These are phyloP conservation scores for Colletotrichum tamarilloi DNA, from an alignment of 2,329 filamentous ascomycete genomes.

Conservation along the genomic window DNA sequence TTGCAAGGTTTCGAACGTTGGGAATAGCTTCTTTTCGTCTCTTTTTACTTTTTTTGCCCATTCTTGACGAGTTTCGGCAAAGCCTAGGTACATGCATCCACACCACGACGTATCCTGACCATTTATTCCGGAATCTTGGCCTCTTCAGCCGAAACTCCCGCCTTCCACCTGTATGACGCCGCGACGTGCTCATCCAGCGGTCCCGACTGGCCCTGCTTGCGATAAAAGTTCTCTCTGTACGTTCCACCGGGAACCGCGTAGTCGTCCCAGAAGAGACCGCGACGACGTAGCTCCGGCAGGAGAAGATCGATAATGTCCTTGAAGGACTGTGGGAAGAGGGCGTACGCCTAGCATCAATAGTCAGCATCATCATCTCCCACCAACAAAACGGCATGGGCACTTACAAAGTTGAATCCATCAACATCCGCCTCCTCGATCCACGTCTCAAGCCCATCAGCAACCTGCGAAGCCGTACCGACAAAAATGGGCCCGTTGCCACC, in stretches of 20 bases:
- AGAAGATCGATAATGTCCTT: slow-evolving; percentile 74
- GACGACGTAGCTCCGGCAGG: slow-evolving; percentile 69
- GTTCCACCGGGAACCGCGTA: slow-evolving; percentile 67
- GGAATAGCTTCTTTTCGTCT: slow-evolving; percentile 17
- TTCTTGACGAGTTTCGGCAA: background rate
- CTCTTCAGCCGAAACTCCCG: slow-evolving; percentile 43
- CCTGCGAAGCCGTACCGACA: slow-evolving; percentile 72
- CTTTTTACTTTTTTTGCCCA: background rate
- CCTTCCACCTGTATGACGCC: slow-evolving; percentile 57
- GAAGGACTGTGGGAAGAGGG: slow-evolving; percentile 75
- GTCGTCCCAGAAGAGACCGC: slow-evolving; percentile 68
- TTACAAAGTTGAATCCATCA: slow-evolving; percentile 80
- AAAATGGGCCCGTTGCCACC: slow-evolving; percentile 74
- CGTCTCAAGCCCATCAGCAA: slow-evolving; percentile 74
- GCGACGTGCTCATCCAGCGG: slow-evolving; percentile 65
- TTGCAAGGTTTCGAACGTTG: background rate
- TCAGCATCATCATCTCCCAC: background rate
- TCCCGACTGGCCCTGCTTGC: slow-evolving; percentile 58
- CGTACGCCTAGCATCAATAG: slow-evolving; percentile 61
- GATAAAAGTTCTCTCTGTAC: slow-evolving; percentile 71
- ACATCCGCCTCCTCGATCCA: slow-evolving; percentile 78
- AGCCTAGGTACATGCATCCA: background rate
- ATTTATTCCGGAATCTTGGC: slow-evolving; percentile 41
- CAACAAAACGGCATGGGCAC: background rate
- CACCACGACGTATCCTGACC: background rate